Evolutionary conservation across 2,329 filamentous ascomycete species (phyloP), one percentile per base, ranked within the genome.

Genomic region (Delphinella strobiligena): DNA sequence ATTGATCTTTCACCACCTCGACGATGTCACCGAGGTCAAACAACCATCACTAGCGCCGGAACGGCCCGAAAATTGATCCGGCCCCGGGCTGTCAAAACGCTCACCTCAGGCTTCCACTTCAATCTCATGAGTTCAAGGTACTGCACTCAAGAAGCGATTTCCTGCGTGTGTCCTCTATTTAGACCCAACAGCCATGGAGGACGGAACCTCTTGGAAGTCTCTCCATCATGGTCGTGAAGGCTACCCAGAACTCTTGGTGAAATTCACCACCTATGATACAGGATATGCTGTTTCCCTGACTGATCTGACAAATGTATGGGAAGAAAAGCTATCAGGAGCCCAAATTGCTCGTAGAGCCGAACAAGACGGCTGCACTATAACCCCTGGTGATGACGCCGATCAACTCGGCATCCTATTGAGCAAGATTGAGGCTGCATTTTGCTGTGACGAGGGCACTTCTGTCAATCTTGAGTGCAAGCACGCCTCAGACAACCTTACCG

Each of bases 221-320:
- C 34, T 41, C 29, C 24, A 32, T 33, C 34, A 36, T 34, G 16
- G 37, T 33, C 39, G 16, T 32, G 27, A 41, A 12, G 34, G 34
- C 3, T 8, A 36, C 80, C 9, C 63, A 70, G 17, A 46, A 29
- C 66, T 88, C 5, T 65, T 88, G 24, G 66, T 82, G 32, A 81
- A 80, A 45, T 64, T 72, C 15, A 52, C 58, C 19, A 76, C 81
- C 51, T 62, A 62, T 4, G 37, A 63, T 12, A 59, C 68, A 34
- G 70, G 74, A 9, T 88, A 88, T 61, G 68, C 63, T 2, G 55
- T 88, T 19, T 68, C 74, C 42, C 54, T 89, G 30, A 85, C 81
- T 2, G 83, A 89, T 54, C 67, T 87, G 43, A 77, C 72, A 53
- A 72, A 78, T 47, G 63, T 87, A n/a, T 91, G 83, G 83, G 61